A percentile compares a stretch with the other conserved stretches of the same genome.
Evolutionary conservation across 495 filamentous ascomycete genomes (phyloP).

Genomic region (Aspergillus wentii): DNA sequence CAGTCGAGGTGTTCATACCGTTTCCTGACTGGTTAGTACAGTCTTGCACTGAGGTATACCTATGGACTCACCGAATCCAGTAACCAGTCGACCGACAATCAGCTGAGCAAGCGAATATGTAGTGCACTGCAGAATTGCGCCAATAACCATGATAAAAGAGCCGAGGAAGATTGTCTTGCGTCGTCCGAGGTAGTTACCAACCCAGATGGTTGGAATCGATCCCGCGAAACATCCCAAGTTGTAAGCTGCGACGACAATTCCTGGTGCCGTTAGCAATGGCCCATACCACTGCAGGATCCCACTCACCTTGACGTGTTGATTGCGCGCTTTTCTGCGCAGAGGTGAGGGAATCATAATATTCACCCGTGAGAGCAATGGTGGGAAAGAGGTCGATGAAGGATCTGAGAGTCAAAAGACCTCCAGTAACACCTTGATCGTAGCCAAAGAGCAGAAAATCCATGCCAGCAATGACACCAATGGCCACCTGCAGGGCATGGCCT

Average conservation of each 20-base stretch:
- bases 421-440: constrained; percentile 57
- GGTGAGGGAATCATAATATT: constrained; percentile 18
- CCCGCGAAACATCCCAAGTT: constrained; percentile 63
- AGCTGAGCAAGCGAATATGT: constrained; percentile 59
- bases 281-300: no score
- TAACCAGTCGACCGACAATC: constrained; percentile 58
- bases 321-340: constrained; percentile 29
- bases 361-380: constrained; percentile 42
- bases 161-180: constrained; percentile 66
- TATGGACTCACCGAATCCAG: constrained; percentile 45
- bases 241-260: constrained; percentile 60
- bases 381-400: constrained; percentile 54
- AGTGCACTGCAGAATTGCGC: constrained; percentile 58
- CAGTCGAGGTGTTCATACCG: constrained; percentile 60
- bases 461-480: constrained; percentile 63
- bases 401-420: constrained; percentile 51
- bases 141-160: constrained; percentile 65
- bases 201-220: constrained; percentile 51
- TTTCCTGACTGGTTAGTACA: constrained; percentile 27
- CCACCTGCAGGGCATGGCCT: constrained; percentile 60
- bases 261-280: no score
- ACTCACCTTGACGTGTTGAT: constrained; percentile 54
- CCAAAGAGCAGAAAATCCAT: constrained; percentile 64
- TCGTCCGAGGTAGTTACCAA: constrained; percentile 65
- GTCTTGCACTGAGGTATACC: no score